phyloP scores from a whole-genome alignment of 1,139 yeast genomes.

The Suhomyces chickasaworum region DNA sequence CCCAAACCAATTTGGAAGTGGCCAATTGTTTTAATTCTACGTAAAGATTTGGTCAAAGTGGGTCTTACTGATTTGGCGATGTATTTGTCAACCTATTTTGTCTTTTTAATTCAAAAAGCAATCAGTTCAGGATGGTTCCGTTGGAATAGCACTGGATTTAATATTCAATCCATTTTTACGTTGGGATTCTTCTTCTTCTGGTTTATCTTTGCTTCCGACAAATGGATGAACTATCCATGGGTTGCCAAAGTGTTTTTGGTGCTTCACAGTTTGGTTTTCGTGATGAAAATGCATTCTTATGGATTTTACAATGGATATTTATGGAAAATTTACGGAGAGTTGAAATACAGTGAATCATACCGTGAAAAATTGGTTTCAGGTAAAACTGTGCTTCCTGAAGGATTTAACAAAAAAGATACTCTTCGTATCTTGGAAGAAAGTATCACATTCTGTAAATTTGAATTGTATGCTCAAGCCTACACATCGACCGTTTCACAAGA shows the following conservation, averaged over 20 bases:
- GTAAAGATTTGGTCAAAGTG: conserved; percentile 59
- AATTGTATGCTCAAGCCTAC: conserved; percentile 52
- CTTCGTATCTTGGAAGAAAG: conserved; percentile 43
- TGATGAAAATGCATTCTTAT: conserved; percentile 93
- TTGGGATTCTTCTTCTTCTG: conserved; percentile 49
- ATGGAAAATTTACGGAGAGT: conserved; percentile 66
- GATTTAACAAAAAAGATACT: conserved; percentile 28
- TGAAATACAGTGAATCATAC: conserved; percentile 46
- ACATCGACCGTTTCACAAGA: conserved; percentile 24
- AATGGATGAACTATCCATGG: conserved; percentile 66
- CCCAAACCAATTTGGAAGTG: conserved; percentile 37
- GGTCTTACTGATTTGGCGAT: conserved; percentile 69
- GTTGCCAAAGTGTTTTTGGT: conserved; percentile 80
- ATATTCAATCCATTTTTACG: conserved; percentile 60
- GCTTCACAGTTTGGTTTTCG: conserved; percentile 77
- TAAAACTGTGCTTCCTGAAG: conserved; percentile 17
- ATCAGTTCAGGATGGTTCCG: conserved; percentile 43
- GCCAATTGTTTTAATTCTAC: conserved; percentile 53
- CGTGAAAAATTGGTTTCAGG: conserved; percentile 24
- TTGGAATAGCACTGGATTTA: conserved; percentile 68
- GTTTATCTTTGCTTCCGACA: conserved; percentile 53
- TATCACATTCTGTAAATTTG: conserved; percentile 63
- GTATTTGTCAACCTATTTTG: conserved; percentile 64
- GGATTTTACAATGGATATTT: conserved; percentile 87
- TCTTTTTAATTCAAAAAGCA: conserved; percentile 55